A percentile compares a stretch with the other conserved stretches of the same genome.
These are phyloP conservation scores for Anthostomella pinea DNA, from an alignment of 2,329 filamentous ascomycete species.

Conservation along the genomic window DNA sequence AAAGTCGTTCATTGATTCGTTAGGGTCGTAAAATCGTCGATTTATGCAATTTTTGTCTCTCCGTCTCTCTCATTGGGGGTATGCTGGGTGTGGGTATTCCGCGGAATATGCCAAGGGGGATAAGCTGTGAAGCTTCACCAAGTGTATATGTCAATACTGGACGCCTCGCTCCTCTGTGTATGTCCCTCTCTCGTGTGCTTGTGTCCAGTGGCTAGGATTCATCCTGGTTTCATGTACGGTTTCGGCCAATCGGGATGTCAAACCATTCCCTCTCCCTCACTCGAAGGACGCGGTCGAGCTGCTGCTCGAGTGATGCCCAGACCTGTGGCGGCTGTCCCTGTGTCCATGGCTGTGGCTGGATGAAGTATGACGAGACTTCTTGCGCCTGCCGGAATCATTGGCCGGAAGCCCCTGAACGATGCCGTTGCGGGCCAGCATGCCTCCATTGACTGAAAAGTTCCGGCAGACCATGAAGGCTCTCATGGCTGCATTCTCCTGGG, in stretches of 20 bases:
- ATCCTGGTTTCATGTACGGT: constrained; percentile 20
- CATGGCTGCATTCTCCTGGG: constrained; percentile 91
- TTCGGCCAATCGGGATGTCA: constrained; percentile 4
- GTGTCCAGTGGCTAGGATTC: constrained; percentile 25
- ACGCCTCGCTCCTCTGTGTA: constrained; percentile 22
- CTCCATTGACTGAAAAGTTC: constrained; percentile 95
- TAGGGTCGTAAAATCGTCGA: constrained; percentile 33
- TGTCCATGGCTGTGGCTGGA: constrained; percentile 39
- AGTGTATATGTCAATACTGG: constrained; percentile 34
- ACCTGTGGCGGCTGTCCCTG: constrained; percentile 46
- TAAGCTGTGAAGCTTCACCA: constrained; percentile 38
- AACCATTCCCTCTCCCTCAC: constrained; percentile 32
- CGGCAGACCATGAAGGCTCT: constrained; percentile 96
- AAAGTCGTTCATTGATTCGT: constrained; percentile 30
- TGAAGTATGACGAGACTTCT: constrained; percentile 51
- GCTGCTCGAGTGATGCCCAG: constrained; percentile 60
- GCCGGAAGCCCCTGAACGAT: constrained; percentile 65
- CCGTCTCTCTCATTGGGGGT: constrained; percentile 24
- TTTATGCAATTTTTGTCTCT: constrained; percentile 34
- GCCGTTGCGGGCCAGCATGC: constrained; percentile 73
- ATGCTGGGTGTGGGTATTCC: constrained; percentile 31
- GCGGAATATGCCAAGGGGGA: constrained; percentile 30
- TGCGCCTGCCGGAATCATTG: constrained; percentile 50
- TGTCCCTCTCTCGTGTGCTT: constrained; percentile 12
- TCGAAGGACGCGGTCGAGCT: constrained; percentile 61